Percentiles rank a stretch among this genome's conserved stretches.
Conservation (phyloP, 441 rosid genomes). For the Populus hybrid region DNA sequence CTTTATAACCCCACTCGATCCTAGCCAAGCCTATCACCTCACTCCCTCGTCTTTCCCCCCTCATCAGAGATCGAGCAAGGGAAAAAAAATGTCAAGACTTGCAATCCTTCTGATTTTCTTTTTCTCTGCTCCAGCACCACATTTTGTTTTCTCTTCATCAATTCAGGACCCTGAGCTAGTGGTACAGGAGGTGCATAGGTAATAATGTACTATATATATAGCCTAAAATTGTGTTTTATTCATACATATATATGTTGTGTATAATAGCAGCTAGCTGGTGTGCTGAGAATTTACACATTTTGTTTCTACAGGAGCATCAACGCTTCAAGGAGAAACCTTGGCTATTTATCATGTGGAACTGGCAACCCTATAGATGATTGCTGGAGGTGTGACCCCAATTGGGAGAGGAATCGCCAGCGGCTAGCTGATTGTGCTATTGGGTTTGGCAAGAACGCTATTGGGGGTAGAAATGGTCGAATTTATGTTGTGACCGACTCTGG, state of each 20-base stretch:
- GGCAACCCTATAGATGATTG: conserved; percentile 95
- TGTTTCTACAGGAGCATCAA: conserved; percentile 52
- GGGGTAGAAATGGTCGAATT: conserved; percentile 74
- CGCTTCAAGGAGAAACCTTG: conserved; percentile 68
- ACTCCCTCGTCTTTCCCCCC: background rate
- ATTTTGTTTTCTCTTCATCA: conserved; percentile 35
- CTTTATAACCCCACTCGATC: conserved; percentile 22
- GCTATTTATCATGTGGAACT: conserved; percentile 62
- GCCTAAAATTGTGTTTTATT: background rate
- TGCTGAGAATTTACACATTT: background rate
- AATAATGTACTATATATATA: background rate
- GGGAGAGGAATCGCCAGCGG: conserved; percentile 76
- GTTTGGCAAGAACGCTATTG: conserved; percentile 82
- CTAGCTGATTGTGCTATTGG: conserved; percentile 89
- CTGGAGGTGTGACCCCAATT: conserved; percentile 83
- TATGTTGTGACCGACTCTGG: conserved; percentile 71
- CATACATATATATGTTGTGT: background rate
- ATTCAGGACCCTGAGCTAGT: conserved; percentile 64
- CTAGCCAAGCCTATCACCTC: background rate
- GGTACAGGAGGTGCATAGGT: conserved; percentile 73
- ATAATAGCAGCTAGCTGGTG: background rate
- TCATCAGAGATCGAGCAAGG: background rate
- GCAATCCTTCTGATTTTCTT: conserved; percentile 14
- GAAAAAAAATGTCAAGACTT: conserved; percentile 22
- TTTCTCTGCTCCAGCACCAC: conserved; percentile 19